Evolutionary conservation across 495 filamentous ascomycete species (phyloP).

Genomic region (Aspergillus bertholletiae): DNA sequence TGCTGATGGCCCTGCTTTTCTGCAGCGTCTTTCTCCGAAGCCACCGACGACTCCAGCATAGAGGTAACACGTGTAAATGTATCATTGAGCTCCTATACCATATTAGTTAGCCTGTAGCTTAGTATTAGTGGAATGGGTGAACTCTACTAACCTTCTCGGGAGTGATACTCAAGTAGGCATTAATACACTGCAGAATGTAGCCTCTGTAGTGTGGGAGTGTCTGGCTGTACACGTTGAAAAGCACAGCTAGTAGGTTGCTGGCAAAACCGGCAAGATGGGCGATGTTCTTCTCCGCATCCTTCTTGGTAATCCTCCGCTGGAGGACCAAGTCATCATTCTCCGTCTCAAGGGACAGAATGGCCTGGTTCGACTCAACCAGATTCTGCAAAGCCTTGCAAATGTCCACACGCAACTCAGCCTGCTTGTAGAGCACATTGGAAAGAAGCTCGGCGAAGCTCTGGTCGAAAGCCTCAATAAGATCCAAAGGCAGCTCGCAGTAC

Average conservation of each 20-base stretch:
- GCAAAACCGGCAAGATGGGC: slow-evolving; percentile 73
- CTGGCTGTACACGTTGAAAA: slow-evolving; percentile 97
- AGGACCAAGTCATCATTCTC: slow-evolving; percentile 67
- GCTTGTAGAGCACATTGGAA: slow-evolving; percentile 87
- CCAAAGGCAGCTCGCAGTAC: slow-evolving; percentile 87
- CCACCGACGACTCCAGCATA: slow-evolving; percentile 74
- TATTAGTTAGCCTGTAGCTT: slow-evolving; percentile 6
- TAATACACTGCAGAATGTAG: slow-evolving; percentile 87
- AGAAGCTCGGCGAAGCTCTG: slow-evolving; percentile 88
- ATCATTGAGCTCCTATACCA: slow-evolving; percentile 66
- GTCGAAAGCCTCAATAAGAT: slow-evolving; percentile 73
- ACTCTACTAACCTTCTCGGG: slow-evolving; percentile 50
- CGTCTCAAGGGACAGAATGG: slow-evolving; percentile 56
- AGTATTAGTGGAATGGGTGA: not conserved
- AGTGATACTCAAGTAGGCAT: slow-evolving; percentile 87
- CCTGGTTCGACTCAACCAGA: slow-evolving; percentile 87
- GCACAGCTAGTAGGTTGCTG: slow-evolving; percentile 83
- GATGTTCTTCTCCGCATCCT: slow-evolving; percentile 70
- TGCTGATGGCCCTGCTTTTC: slow-evolving; percentile 58
- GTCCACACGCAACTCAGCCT: slow-evolving; percentile 80
- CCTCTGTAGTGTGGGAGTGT: slow-evolving; percentile 90
- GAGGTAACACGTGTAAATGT: slow-evolving; percentile 82
- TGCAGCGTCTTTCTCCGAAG: slow-evolving; percentile 49
- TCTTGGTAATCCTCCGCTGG: slow-evolving; percentile 70
- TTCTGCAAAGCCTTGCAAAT: slow-evolving; percentile 81